Percentiles rank a stretch among this genome's conserved stretches.
phyloP scores from a whole-genome alignment of 2,329 filamentous ascomycete genomes.

The Xylariaceae sp. region DNA sequence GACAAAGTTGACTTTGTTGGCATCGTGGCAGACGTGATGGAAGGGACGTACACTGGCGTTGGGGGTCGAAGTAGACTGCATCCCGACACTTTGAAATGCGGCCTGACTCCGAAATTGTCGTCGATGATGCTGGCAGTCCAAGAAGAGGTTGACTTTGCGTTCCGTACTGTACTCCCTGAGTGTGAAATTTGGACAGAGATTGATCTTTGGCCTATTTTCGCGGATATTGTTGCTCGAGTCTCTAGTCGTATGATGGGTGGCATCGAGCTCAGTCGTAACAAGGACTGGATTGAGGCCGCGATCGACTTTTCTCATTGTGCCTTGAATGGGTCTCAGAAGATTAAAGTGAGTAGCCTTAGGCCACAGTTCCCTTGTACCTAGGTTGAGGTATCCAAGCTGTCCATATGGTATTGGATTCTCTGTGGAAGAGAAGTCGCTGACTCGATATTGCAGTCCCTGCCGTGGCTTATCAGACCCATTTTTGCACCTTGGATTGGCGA shows the following conservation, averaged over 20 bases:
- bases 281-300: conserved; percentile 41
- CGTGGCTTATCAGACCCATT: no score
- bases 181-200: conserved; percentile 1
- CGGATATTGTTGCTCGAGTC: neutral
- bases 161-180: neutral
- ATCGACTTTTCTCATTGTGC: conserved; percentile 41
- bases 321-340: conserved; percentile 39
- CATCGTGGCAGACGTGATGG: conserved; percentile 1
- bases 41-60: conserved; percentile 3
- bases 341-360: no score
- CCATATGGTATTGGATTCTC: no score
- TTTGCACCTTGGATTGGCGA: conserved; percentile 36
- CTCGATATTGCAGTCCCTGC: no score
- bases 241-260: conserved; percentile 26
- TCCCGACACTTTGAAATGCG: neutral
- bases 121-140: conserved; percentile 6
- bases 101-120: neutral
- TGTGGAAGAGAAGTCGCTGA: no score
- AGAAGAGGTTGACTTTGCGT: neutral
- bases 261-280: conserved; percentile 33
- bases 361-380: no score
- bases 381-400: no score
- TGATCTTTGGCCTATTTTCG: neutral
- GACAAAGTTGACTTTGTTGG: conserved; percentile 11
- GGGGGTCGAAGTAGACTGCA: neutral